phyloP scores from a whole-genome alignment of 805 yeast species.

The Ogataea glucozyma region DNA sequence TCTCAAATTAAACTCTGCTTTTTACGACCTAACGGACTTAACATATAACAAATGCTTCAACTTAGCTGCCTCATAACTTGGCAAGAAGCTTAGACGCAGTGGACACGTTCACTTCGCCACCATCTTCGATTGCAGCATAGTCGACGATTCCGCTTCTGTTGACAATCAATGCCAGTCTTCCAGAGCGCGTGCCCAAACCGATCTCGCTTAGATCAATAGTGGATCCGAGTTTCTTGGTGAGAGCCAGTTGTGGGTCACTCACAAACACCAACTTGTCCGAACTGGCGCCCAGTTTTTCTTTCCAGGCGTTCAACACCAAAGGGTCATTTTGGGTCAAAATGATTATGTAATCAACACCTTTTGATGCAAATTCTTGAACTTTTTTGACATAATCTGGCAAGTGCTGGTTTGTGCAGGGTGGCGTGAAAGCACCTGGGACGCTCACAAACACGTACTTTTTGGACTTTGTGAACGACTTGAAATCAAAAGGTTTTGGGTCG shows the following conservation, averaged over 20 bases:
- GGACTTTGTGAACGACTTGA: conserved; percentile 34
- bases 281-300: conserved; percentile 42
- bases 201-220: conserved; percentile 51
- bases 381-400: conserved; percentile 64
- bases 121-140: conserved; percentile 31
- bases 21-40: too few species aligned
- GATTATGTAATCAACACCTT: conserved; percentile 63
- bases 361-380: conserved; percentile 50
- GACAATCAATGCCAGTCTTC: conserved; percentile 68
- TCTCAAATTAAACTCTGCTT: too few species aligned
- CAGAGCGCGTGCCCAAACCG: conserved; percentile 60
- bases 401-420: conserved; percentile 72
- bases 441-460: conserved; percentile 69
- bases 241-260: conserved; percentile 59
- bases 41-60: conserved; percentile 3
- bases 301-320: conserved; percentile 73
- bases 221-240: conserved; percentile 60
- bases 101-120: conserved; percentile 31
- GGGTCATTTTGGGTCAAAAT: conserved; percentile 72
- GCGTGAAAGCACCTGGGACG: conserved; percentile 89
- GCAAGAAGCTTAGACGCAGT: conserved; percentile 29
- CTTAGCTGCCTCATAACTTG: conserved; percentile 20
- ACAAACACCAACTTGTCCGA: conserved; percentile 53
- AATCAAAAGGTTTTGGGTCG: conserved; percentile 38
- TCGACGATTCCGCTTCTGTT: conserved; percentile 44